Percentiles rank a stretch among this genome's conserved stretches.
Evolutionary conservation across 1,139 yeast species (phyloP).

Genomic region (Yamadazyma sp.): DNA sequence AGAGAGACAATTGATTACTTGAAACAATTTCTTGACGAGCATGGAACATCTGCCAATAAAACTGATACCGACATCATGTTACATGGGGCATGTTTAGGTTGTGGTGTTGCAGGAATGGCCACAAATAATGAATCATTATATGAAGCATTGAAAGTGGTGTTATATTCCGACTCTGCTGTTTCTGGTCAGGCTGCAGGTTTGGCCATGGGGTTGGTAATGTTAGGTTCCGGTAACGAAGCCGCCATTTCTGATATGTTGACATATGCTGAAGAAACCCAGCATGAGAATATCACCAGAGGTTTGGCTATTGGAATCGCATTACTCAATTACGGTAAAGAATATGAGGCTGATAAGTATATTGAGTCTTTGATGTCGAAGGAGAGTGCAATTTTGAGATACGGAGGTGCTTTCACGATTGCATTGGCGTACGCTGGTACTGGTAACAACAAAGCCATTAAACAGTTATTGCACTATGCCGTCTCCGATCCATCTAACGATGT

Average conservation of each 20-base stretch:
- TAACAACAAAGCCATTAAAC: slow-evolving; percentile 80
- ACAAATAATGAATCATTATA: slow-evolving; percentile 71
- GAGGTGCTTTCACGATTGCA: slow-evolving; percentile 93
- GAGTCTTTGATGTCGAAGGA: slow-evolving; percentile 70
- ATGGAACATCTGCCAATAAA: slow-evolving; percentile 63
- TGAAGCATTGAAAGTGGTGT: slow-evolving; percentile 79
- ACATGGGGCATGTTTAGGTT: slow-evolving; percentile 95
- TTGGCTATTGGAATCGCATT: slow-evolving; percentile 87
- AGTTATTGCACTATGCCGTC: slow-evolving; percentile 87
- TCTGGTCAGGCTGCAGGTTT: slow-evolving; percentile 97
- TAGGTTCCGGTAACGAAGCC: slow-evolving; percentile 81
- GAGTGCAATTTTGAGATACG: slow-evolving; percentile 85
- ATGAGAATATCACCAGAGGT: slow-evolving; percentile 91
- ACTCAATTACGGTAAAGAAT: slow-evolving; percentile 83
- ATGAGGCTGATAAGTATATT: slow-evolving; percentile 72
- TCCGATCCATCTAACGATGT: slow-evolving; percentile 97
- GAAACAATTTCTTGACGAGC: slow-evolving; percentile 69
- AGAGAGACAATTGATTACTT: slow-evolving; percentile 81
- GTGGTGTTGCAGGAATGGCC: slow-evolving; percentile 98
- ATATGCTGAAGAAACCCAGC: slow-evolving; percentile 94
- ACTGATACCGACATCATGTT: slow-evolving; percentile 82
- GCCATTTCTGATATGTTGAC: slow-evolving; percentile 83
- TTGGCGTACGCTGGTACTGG: slow-evolving; percentile 98
- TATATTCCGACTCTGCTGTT: slow-evolving; percentile 88
- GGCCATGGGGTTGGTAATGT: slow-evolving; percentile 94